Evolutionary conservation across 2,329 filamentous ascomycete species (phyloP).

Genomic region (Clarireedia homoeocarpa): DNA sequence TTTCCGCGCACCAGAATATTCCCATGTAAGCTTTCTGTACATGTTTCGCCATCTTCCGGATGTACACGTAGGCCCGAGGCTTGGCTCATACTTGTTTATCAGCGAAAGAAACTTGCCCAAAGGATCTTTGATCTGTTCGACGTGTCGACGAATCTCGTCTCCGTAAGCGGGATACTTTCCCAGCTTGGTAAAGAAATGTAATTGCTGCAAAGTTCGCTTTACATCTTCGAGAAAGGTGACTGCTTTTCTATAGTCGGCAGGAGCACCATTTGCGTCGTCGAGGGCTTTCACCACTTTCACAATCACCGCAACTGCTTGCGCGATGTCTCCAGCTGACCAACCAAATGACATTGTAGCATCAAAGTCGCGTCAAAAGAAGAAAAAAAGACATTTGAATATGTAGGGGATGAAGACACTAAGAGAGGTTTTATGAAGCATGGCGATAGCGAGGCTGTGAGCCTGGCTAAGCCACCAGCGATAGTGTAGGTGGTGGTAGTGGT

Average conservation of each 20-base stretch:
- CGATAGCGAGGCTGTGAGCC: too few relatives aligned
- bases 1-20: background rate
- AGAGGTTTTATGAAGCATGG: too few relatives aligned
- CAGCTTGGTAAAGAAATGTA: background rate
- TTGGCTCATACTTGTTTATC: background rate
- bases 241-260: background rate
- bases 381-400: too few relatives aligned
- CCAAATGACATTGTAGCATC: slow-evolving; percentile 9
- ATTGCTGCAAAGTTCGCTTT: background rate
- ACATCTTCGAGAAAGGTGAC: background rate
- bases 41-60: background rate
- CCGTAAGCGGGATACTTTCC: background rate
- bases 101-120: background rate
- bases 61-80: background rate
- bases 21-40: background rate
- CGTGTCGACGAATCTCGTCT: background rate
- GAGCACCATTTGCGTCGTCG: background rate
- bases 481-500: too few relatives aligned
- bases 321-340: slow-evolving; percentile 12
- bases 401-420: too few relatives aligned
- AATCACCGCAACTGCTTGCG: slow-evolving; percentile 3
- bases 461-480: too few relatives aligned
- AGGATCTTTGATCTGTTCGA: background rate
- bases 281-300: slow-evolving; percentile 7
- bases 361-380: too few relatives aligned